Evolutionary conservation across 164 flowering plant genomes (phyloP).

Genomic region (Cinnamomum micranthum): DNA sequence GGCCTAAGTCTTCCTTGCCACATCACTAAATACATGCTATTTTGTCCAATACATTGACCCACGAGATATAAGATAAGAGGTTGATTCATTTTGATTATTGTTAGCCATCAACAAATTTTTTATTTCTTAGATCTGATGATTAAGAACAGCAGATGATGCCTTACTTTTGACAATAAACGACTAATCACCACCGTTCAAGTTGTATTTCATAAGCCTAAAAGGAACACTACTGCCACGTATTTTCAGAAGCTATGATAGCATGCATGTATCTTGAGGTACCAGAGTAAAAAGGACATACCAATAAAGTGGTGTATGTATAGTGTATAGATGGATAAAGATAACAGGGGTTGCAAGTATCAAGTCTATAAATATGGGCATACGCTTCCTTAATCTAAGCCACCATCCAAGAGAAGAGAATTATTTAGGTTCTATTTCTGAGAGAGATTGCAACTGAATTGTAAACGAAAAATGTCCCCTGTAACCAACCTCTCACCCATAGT

Average conservation of each 20-base stretch:
- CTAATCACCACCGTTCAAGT: too few species aligned
- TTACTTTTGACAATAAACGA: too few species aligned
- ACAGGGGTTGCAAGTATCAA: background rate
- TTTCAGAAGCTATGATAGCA: too few species aligned
- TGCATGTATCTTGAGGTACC: too few species aligned
- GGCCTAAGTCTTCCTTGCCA: background rate
- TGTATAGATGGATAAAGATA: background rate
- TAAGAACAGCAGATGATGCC: too few species aligned
- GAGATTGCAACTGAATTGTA: background rate
- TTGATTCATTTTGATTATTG: too few species aligned
- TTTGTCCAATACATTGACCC: background rate
- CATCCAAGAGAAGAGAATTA: background rate
- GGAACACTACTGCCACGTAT: too few species aligned
- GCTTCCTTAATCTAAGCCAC: background rate
- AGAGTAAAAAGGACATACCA: background rate
- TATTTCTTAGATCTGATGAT: too few species aligned
- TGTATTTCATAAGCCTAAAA: too few species aligned
- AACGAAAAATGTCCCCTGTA: conserved; percentile 12
- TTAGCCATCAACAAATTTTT: too few species aligned
- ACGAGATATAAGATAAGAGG: background rate
- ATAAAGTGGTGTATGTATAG: background rate
- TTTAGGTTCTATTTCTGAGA: background rate
- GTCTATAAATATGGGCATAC: background rate
- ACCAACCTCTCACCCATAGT: conserved; percentile 31
- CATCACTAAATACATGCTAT: background rate